Percentiles rank a stretch among this genome's conserved stretches.
These are phyloP conservation scores for Diutina ranongensis DNA, from an alignment of 1,139 yeast species.

Conservation along the genomic window DNA sequence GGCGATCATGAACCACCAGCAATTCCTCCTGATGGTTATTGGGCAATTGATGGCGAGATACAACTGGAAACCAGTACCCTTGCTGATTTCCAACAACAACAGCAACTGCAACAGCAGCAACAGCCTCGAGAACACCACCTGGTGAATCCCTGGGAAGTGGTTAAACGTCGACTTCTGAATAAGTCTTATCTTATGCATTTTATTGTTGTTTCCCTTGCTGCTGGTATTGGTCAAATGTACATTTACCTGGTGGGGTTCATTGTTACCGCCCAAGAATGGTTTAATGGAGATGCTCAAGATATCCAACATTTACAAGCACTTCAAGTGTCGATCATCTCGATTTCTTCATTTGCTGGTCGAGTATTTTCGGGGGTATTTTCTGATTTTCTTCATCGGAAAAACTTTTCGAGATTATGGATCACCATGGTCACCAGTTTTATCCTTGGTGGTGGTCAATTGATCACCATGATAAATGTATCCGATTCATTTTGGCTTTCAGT, in stretches of 20 bases:
- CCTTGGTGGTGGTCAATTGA: slow-evolving; percentile 17
- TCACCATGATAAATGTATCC: slow-evolving; percentile 13
- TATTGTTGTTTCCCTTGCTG: slow-evolving; percentile 45
- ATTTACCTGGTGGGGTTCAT: slow-evolving; percentile 67
- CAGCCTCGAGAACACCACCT: slow-evolving; percentile 11
- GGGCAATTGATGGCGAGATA: neutral
- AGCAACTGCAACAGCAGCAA: neutral
- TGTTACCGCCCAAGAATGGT: slow-evolving; percentile 38
- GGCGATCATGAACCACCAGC: neutral
- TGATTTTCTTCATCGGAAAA: slow-evolving; percentile 39
- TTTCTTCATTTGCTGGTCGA: slow-evolving; percentile 58
- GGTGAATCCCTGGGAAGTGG: slow-evolving; percentile 7
- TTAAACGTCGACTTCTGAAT: slow-evolving; percentile 16
- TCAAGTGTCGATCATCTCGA: slow-evolving; percentile 63
- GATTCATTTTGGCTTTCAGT: neutral
- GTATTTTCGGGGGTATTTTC: slow-evolving; percentile 58
- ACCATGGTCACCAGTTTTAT: slow-evolving; percentile 32
- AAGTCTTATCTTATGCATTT: slow-evolving; percentile 29
- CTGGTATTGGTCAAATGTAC: slow-evolving; percentile 71
- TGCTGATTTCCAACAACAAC: neutral
- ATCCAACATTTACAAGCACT: slow-evolving; percentile 43
- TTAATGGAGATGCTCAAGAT: slow-evolving; percentile 5
- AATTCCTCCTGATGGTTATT: neutral
- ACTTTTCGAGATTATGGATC: slow-evolving; percentile 61
- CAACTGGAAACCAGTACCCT: slow-evolving; percentile 1